Evolutionary conservation across 192 early-diverging fungal genomes (phyloP).

Genomic region (Entomortierella parvispora): DNA sequence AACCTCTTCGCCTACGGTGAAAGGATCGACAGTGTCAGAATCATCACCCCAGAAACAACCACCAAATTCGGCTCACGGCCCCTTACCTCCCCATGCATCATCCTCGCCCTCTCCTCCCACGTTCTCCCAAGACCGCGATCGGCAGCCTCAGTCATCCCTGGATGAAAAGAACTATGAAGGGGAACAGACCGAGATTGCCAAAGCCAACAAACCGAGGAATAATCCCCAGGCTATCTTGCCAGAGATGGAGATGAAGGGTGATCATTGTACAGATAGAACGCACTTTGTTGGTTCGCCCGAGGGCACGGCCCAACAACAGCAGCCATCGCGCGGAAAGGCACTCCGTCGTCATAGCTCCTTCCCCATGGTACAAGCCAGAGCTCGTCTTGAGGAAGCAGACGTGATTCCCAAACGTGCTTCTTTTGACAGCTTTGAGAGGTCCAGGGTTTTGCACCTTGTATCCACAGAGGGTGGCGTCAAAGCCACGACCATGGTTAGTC

Average conservation of each 20-base stretch:
- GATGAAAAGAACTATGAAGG: too few species aligned
- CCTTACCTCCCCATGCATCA: slow-evolving; percentile 11
- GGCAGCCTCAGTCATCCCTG: too few species aligned
- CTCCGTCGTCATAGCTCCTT: slow-evolving; percentile 17
- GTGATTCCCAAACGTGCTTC: slow-evolving; percentile 9
- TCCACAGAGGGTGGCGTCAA: slow-evolving; percentile 20
- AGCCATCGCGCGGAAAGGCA: too few species aligned
- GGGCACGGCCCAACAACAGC: too few species aligned
- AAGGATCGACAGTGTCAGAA: neutral
- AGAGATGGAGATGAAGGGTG: slow-evolving; percentile 4
- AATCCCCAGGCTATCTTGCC: slow-evolving; percentile 45
- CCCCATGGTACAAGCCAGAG: slow-evolving; percentile 20
- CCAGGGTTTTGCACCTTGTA: slow-evolving; percentile 21
- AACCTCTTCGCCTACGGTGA: neutral
- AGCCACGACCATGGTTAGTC: slow-evolving; percentile 41
- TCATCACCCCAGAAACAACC: slow-evolving; percentile 2
- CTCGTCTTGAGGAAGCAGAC: neutral
- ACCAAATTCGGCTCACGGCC: neutral
- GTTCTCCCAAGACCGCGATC: neutral
- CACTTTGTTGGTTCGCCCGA: neutral
- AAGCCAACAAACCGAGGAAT: slow-evolving; percentile 26
- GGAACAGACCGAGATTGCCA: too few species aligned
- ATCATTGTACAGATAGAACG: neutral
- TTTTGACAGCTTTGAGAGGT: slow-evolving; percentile 21
- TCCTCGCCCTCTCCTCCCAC: neutral